Evolutionary conservation across 129 eudicot genomes (phyloP).

Genomic region (Escallonia herrerae): DNA sequence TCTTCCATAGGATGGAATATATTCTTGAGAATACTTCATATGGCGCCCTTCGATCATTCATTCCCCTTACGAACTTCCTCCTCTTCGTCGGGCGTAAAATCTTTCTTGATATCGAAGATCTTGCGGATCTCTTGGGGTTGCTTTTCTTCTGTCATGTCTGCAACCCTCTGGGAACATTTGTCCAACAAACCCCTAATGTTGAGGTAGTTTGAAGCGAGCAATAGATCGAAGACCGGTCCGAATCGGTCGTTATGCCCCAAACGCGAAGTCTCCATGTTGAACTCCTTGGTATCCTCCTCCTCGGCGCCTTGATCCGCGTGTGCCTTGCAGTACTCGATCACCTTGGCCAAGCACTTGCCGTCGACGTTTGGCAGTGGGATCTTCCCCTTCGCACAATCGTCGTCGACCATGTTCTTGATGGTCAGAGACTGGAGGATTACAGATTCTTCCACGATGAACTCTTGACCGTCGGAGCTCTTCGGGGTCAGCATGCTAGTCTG

Average conservation of each 20-base stretch:
- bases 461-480: not conserved
- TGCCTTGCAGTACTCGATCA: not conserved
- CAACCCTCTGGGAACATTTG: not conserved
- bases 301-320: not conserved
- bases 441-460: not conserved
- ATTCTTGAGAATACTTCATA: too few relatives aligned
- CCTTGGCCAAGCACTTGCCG: not conserved
- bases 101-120: not conserved
- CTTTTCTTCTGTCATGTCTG: not conserved
- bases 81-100: not conserved
- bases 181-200: not conserved
- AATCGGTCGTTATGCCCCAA: not conserved
- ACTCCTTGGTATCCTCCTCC: not conserved
- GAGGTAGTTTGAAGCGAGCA: not conserved
- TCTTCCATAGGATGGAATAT: too few relatives aligned
- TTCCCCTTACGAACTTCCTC: not conserved
- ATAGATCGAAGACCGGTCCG: not conserved
- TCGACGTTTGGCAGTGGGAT: not conserved
- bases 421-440: not conserved
- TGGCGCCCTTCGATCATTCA: too few relatives aligned
- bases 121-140: not conserved
- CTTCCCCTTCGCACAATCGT: not conserved
- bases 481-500: not conserved
- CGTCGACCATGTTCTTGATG: not conserved
- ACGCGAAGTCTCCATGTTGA: too few relatives aligned